Evolutionary conservation across 1,139 yeast genomes (phyloP).

Genomic region (Debaryomyces sp.): DNA sequence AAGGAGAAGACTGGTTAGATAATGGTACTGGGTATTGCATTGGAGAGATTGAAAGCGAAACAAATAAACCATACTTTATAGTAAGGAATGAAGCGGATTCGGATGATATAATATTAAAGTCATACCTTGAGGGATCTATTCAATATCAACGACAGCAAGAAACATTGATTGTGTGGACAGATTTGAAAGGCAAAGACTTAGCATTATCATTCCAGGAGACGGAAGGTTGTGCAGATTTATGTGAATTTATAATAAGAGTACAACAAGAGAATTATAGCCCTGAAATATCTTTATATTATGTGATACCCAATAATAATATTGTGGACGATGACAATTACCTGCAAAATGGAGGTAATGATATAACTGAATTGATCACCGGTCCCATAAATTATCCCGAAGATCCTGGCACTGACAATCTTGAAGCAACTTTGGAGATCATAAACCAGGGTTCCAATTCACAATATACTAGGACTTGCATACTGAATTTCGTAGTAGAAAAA

Average conservation of each 20-base stretch:
- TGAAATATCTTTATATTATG: conserved; percentile 72
- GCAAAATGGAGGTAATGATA: conserved; percentile 35
- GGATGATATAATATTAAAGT: conserved; percentile 61
- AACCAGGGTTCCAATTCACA: conserved; percentile 61
- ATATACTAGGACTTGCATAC: conserved; percentile 55
- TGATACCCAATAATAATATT: conserved; percentile 48
- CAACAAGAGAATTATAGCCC: conserved; percentile 65
- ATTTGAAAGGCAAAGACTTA: conserved; percentile 71
- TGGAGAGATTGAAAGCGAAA: conserved; percentile 56
- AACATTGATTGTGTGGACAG: conserved; percentile 94
- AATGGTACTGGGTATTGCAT: conserved; percentile 91
- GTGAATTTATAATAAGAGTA: conserved; percentile 75
- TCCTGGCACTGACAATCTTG: conserved; percentile 53
- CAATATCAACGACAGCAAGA: conserved; percentile 95
- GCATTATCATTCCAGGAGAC: conserved; percentile 93
- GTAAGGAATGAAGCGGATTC: conserved; percentile 74
- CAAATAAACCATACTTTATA: conserved; percentile 58
- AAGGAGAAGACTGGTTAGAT: conserved; percentile 86
- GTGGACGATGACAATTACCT: conserved; percentile 26
- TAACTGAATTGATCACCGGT: conserved; percentile 80
- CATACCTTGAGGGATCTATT: conserved; percentile 69
- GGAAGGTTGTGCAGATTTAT: conserved; percentile 82
- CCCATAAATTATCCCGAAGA: conserved; percentile 71
- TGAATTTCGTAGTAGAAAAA: conserved; percentile 50
- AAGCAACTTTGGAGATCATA: conserved; percentile 51